A percentile compares a stretch with the other conserved stretches of the same genome.
These are phyloP conservation scores for Aspergillus nomiae DNA, from an alignment of 2,329 filamentous ascomycete species.

Conservation along the genomic window DNA sequence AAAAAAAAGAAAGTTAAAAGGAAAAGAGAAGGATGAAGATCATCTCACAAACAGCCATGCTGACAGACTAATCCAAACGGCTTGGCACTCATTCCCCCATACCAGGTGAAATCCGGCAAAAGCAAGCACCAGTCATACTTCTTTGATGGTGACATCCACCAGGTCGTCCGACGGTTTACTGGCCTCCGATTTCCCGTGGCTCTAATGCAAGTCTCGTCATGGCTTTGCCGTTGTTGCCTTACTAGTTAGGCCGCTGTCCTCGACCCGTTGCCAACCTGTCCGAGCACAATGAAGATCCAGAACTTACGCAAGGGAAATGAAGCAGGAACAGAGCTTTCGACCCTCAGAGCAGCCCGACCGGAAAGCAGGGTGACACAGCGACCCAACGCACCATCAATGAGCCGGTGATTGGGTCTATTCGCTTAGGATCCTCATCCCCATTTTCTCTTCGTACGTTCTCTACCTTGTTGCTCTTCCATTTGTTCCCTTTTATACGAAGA, in stretches of 20 bases:
- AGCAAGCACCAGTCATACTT: conserved; percentile 18
- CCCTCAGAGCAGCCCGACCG: conserved; percentile 19
- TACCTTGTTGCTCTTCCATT: not conserved
- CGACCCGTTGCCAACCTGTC: conserved; percentile 8
- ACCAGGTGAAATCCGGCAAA: conserved; percentile 11
- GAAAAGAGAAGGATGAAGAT: conserved; percentile 3
- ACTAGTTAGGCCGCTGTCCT: conserved; percentile 14
- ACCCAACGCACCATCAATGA: conserved; percentile 17
- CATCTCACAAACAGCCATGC: conserved; percentile 8
- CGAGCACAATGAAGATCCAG: conserved; percentile 14
- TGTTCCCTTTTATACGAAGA: not conserved
- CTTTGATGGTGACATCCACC: conserved; percentile 18
- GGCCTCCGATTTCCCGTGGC: conserved; percentile 13
- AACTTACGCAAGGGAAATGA: conserved; percentile 13
- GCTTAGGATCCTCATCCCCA: not conserved
- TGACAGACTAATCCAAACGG: conserved; percentile 20
- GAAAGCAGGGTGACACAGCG: conserved; percentile 20
- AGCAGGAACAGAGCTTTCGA: conserved; percentile 8
- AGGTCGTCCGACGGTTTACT: conserved; percentile 3
- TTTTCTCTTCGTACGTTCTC: not conserved
- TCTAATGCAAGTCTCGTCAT: conserved; percentile 20
- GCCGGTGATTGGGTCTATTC: conserved; percentile 2
- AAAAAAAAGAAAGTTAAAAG: conserved; percentile 1
- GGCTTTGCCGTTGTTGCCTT: conserved; percentile 19
- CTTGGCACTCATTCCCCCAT: conserved; percentile 15